Base-by-base conservation (phyloP, 129 eudicot species). In the Flaveria linearis region DNA sequence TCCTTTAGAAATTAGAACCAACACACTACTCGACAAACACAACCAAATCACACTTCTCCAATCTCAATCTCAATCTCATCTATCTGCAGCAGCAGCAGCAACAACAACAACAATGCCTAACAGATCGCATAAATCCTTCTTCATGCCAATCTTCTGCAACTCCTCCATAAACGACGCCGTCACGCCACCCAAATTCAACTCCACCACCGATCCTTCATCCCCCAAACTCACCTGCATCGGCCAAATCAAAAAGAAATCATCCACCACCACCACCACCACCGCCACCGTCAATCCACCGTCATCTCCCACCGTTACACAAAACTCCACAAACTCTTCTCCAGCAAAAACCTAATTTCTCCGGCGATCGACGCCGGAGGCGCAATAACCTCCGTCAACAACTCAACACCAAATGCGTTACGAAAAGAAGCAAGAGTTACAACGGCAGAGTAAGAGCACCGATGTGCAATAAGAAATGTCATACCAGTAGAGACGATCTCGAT, bases 191-290 rank as follows among this genome's bases (percentile, higher is more conserved):
- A 80, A 79, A 70, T 17, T 61, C 25, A 62, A 57, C 13, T 11
- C 43, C 42, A 1, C 68, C 42, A 0, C 69, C 2, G 97, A 91
- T 4, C 97, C 97, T 33, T 68, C 86, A 0, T 91, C 97, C 0
- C 97, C 97, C 1, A 88, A 79, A 72, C 89, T 91, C 60, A 86
- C 89, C 43, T 91, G 96, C 81, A 87, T 85, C 50, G 96, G 97
- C 71, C 92, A 87, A 70, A 88, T 91, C 64, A 91, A 88, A 68
- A 78, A 85, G 58, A 47, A 81, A 28, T 86, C 82, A 77, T 84
- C 80, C 82, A 82, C 73, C 65, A 52, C 17, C 58, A 52, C 23
- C 63, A 61, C 47, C 22, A 46, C 80, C 76, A 42, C 77, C 74
- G 9, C 53, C 30, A 17, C 74, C 12, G 65, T 39, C 71, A 61